Evolutionary conservation across 1,139 yeast genomes (phyloP).

Genomic region (Hemisphaericaspora xylofermentans): DNA sequence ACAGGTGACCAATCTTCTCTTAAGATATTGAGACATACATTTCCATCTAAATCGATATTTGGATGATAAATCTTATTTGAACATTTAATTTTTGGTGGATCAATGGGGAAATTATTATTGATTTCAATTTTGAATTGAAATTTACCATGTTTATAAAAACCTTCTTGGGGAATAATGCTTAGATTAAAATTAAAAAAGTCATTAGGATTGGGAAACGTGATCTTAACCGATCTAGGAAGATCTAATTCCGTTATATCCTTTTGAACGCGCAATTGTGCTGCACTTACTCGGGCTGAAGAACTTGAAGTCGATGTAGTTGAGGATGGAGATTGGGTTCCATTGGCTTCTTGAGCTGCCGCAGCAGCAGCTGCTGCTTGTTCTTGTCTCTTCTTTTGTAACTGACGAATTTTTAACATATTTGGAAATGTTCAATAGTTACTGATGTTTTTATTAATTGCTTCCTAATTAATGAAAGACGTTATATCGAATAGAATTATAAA

Average conservation of each 20-base stretch:
- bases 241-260: conserved; percentile 69
- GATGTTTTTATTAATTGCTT: no score
- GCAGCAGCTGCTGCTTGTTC: conserved; percentile 29
- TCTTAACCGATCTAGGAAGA: conserved; percentile 61
- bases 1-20: conserved; percentile 98
- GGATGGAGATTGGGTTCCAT: background rate
- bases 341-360: conserved; percentile 17
- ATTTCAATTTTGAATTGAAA: conserved; percentile 68
- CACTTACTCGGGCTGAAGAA: conserved; percentile 29
- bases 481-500: no score
- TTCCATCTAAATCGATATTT: conserved; percentile 86
- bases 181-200: conserved; percentile 64
- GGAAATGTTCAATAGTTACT: no score
- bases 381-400: conserved; percentile 55
- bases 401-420: conserved; percentile 52
- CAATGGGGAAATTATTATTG: conserved; percentile 80
- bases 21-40: conserved; percentile 84
- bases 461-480: no score
- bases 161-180: conserved; percentile 70
- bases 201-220: conserved; percentile 55
- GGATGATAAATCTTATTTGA: conserved; percentile 82
- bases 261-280: conserved; percentile 57
- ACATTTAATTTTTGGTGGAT: conserved; percentile 85
- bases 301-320: conserved; percentile 1
- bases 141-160: conserved; percentile 68